Evolutionary conservation across 192 early-diverging fungal species (phyloP).

Genomic region (Polychytrium aggregatum): DNA sequence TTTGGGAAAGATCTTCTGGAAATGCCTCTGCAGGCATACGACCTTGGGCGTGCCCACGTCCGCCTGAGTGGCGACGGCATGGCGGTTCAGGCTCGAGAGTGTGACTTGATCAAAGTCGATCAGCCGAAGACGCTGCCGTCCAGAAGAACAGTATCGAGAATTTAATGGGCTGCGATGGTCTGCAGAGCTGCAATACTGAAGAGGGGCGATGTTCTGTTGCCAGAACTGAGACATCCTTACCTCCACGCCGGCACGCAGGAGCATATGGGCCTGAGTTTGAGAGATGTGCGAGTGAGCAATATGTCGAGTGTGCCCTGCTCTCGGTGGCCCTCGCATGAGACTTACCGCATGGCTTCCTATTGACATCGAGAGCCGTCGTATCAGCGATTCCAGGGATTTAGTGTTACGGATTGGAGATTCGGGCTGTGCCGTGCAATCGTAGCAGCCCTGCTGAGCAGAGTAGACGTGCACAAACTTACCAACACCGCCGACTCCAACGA

Average conservation of each 20-base stretch:
- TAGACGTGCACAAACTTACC: too few species aligned
- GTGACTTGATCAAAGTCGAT: constrained; percentile 99
- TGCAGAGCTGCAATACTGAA: too few species aligned
- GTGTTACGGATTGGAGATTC: too few species aligned
- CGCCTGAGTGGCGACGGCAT: constrained; percentile 80
- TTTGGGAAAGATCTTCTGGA: constrained; percentile 68
- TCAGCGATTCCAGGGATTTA: not conserved
- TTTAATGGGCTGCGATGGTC: not conserved
- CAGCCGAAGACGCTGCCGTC: constrained; percentile 50
- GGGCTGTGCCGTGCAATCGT: too few species aligned
- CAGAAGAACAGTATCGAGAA: not conserved
- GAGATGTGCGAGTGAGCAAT: not conserved
- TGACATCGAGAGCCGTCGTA: not conserved
- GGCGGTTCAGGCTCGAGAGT: constrained; percentile 84
- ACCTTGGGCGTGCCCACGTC: constrained; percentile 89
- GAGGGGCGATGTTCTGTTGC: too few species aligned
- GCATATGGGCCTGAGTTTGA: constrained; percentile 65
- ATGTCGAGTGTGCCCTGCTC: too few species aligned
- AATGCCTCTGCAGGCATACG: constrained; percentile 55
- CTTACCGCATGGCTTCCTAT: constrained; percentile 28
- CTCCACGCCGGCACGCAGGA: constrained; percentile 77
- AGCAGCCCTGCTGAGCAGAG: too few species aligned
- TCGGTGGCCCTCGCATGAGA: constrained; percentile 1
- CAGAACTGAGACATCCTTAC: constrained; percentile 1
- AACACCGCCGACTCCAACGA: constrained; percentile 93